Conservation (phyloP, 1,284 basidiomycete genomes). For the Fomitiporia mediterranea region DNA sequence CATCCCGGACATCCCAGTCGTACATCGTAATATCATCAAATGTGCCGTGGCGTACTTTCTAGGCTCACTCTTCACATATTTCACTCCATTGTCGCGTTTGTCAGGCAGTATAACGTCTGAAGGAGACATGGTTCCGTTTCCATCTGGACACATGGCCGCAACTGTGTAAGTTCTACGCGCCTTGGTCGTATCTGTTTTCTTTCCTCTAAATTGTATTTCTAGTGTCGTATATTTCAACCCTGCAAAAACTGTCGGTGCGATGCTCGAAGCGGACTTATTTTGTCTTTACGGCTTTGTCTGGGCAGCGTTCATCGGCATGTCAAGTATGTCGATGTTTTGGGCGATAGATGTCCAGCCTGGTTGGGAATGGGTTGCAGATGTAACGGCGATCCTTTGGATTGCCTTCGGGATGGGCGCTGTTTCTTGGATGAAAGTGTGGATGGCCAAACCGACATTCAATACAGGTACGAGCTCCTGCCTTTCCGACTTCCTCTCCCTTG, state of each 20-base stretch:
- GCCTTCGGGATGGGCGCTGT: constrained; percentile 78
- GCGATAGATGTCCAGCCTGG: constrained; percentile 66
- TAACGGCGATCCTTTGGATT: constrained; percentile 73
- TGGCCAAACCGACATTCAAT: constrained; percentile 86
- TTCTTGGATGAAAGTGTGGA: constrained; percentile 88
- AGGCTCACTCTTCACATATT: constrained; percentile 91
- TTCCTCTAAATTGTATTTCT: constrained; percentile 10
- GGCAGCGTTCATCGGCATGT: constrained; percentile 68
- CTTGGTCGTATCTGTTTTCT: neutral
- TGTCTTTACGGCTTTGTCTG: constrained; percentile 72
- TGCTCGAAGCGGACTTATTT: constrained; percentile 85
- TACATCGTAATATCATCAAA: constrained; percentile 79
- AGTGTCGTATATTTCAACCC: constrained; percentile 81
- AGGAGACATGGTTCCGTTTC: constrained; percentile 52
- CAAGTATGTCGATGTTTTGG: constrained; percentile 75
- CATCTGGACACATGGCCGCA: constrained; percentile 86
- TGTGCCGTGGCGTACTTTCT: constrained; percentile 90
- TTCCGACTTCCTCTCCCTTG: neutral
- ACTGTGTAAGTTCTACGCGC: constrained; percentile 57
- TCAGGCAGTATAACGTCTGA: constrained; percentile 59
- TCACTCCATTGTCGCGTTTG: constrained; percentile 60
- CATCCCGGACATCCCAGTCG: constrained; percentile 40
- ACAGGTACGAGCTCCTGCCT: constrained; percentile 52
- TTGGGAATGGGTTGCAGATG: constrained; percentile 64
- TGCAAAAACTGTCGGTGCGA: constrained; percentile 83